Evolutionary conservation across 2,329 filamentous ascomycete species (phyloP).

Genomic region (Colletotrichum sp.): DNA sequence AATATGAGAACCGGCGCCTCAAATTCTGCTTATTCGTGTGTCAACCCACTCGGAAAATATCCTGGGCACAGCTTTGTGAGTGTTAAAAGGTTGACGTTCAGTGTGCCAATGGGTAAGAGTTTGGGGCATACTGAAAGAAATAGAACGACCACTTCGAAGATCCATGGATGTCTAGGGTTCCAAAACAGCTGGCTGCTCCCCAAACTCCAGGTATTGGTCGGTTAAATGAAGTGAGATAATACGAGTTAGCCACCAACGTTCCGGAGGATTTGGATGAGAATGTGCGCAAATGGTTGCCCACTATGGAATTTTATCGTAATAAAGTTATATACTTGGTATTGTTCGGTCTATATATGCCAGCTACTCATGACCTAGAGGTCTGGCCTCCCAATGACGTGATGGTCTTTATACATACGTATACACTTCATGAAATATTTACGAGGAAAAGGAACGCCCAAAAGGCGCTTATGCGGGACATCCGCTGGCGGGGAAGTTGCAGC

Average conservation of each 20-base stretch:
- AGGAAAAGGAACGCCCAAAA: not conserved
- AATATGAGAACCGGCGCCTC: not conserved
- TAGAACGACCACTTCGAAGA: not conserved
- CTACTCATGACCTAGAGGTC: not conserved
- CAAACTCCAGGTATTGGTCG: not conserved
- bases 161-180: not conserved
- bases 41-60: not conserved
- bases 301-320: not conserved
- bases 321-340: not conserved
- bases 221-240: not conserved
- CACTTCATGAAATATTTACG: not conserved
- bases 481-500: constrained; percentile 17
- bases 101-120: not conserved
- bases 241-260: not conserved
- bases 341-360: not conserved
- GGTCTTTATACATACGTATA: not conserved
- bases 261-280: not conserved
- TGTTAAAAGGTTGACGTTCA: not conserved
- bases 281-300: not conserved
- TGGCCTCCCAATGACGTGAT: not conserved
- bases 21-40: not conserved
- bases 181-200: not conserved
- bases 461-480: constrained; percentile 1
- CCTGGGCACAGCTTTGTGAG: not conserved
- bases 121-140: not conserved